Conservation (phyloP, 768 basidiomycete species). For the Hericium rajendrae region DNA sequence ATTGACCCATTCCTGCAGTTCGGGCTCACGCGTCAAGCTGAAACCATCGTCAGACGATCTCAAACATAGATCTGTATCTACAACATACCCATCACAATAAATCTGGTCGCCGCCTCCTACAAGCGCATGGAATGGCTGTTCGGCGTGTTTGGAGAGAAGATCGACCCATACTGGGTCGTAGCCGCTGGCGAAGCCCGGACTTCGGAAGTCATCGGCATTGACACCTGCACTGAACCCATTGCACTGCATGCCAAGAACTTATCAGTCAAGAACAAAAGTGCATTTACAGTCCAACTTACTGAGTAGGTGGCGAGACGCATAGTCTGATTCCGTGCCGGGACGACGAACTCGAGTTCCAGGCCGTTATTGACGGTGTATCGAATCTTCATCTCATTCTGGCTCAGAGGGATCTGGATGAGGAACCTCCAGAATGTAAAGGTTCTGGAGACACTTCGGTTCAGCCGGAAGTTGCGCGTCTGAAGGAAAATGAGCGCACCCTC, state of each 20-base stretch:
- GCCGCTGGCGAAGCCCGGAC: conserved; percentile 69
- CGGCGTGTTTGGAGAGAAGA: conserved; percentile 72
- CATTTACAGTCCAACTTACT: conserved; percentile 29
- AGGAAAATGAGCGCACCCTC: conserved; percentile 28
- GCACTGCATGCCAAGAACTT: conserved; percentile 36
- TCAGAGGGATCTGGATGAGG: conserved; percentile 71
- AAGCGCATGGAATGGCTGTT: conserved; percentile 79
- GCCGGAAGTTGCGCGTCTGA: too few relatives aligned
- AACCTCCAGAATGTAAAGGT: conserved; percentile 95
- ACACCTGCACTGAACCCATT: conserved; percentile 87
- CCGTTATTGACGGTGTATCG: conserved; percentile 79
- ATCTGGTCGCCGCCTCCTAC: conserved; percentile 93
- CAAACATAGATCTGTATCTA: neutral
- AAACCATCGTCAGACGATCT: neutral
- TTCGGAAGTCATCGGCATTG: conserved; percentile 78
- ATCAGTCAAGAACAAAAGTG: neutral
- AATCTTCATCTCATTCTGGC: conserved; percentile 61
- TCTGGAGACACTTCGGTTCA: conserved; percentile 27
- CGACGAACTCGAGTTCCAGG: conserved; percentile 66
- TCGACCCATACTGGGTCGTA: conserved; percentile 94
- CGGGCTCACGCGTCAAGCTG: conserved; percentile 78
- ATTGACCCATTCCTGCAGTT: conserved; percentile 79
- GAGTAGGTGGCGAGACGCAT: conserved; percentile 89
- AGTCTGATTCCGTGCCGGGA: conserved; percentile 74
- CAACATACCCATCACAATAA: conserved; percentile 67